These are phyloP conservation scores for Salvia hispanica DNA, from an alignment of 257 asterid species.

Conservation along the genomic window DNA sequence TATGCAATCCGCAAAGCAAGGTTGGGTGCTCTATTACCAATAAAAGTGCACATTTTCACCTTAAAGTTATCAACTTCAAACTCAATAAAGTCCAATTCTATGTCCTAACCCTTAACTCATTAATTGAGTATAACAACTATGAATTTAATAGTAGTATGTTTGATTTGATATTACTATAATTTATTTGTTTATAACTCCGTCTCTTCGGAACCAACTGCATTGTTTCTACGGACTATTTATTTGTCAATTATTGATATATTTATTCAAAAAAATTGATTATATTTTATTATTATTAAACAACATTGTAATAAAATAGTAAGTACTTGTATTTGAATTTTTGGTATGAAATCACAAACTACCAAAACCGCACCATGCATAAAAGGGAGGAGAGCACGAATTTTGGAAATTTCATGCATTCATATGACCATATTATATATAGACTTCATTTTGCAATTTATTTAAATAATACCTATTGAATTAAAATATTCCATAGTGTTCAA, in stretches of 20 bases:
- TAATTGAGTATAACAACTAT: too few relatives aligned
- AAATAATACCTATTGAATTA: constrained; percentile 9
- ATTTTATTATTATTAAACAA: too few relatives aligned
- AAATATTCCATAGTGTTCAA: constrained; percentile 29
- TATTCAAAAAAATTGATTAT: too few relatives aligned
- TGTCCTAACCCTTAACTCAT: neutral
- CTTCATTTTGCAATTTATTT: constrained; percentile 15
- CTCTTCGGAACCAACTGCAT: too few relatives aligned
- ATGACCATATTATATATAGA: constrained; percentile 31
- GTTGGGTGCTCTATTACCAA: constrained; percentile 36
- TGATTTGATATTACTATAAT: too few relatives aligned
- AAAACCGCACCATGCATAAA: neutral
- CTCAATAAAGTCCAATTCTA: constrained; percentile 6
- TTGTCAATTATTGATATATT: too few relatives aligned
- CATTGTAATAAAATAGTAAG: too few relatives aligned
- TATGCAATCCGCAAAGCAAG: constrained; percentile 44
- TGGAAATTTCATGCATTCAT: neutral
- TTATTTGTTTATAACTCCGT: too few relatives aligned
- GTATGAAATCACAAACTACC: neutral
- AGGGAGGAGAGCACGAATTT: neutral
- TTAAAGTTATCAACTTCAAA: constrained; percentile 24
- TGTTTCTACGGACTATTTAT: too few relatives aligned
- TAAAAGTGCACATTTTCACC: constrained; percentile 32
- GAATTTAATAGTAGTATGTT: too few relatives aligned
- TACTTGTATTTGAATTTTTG: neutral